Base-by-base conservation (phyloP, 768 basidiomycete genomes). In the Tylopilus vinaceipallidus region DNA sequence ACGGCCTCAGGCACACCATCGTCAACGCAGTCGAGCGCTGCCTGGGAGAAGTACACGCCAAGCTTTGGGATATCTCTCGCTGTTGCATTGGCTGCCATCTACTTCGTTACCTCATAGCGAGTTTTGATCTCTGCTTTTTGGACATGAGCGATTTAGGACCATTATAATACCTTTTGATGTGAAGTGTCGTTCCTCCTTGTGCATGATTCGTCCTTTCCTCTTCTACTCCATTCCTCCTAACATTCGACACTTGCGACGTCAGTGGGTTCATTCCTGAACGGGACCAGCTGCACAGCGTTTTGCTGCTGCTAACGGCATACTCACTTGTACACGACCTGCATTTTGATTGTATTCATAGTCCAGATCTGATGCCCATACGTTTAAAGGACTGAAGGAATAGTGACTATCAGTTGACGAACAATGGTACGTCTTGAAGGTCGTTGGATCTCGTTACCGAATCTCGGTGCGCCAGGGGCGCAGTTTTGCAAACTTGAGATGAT, bases 11-110 rank as follows among this genome's bases (percentile, higher is more conserved):
- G 24, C 17, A 24, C 56, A 4, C 27, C 51, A 9, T 41, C 60
- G 12, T 29, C 66, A 26, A 26, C 57, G 11, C 50, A 54, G 32
- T 57, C 63, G 4, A 61, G 24, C 7, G 54, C 63, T 11, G 68
- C 68, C 33, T 60, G 61, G 68, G 41, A 38, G 47, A 66, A 60
- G 16, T 58, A 54, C 27, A 39, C 24, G 6, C 52, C 68, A 23
- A 33, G 49, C 20, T 27, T 52, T 14, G 34, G 52, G 22, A 47
- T 47, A 7, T 60, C 50, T 26, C 27, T 69, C 20, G 8, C 56
- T 7, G 39, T 59, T 34, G 48, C 54, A 9, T 47, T 68, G 38
- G 32, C 49, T 33, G 42, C 55, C 32, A 12, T 57, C 42, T 53
- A 50, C 52, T 53, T 58, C 19, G 38, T 37, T 16, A 46, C 69